A percentile compares a stretch with the other conserved stretches of the same genome.
These are phyloP conservation scores for Pythium aquatile DNA, from an alignment of 352 stramenopile genomes.

Conservation along the genomic window DNA sequence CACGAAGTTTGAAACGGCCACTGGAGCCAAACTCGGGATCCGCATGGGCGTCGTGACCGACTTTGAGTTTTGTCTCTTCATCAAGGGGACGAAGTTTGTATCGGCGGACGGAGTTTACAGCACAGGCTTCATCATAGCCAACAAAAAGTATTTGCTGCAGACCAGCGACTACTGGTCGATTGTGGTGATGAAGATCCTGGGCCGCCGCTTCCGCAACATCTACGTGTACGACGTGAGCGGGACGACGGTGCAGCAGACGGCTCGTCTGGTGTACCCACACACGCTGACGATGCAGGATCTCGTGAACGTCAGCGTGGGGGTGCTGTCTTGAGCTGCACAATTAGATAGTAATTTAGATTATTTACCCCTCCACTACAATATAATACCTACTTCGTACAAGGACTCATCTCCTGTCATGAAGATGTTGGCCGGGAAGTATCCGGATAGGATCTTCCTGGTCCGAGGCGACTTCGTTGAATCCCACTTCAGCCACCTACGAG, in stretches of 20 bases:
- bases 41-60: conserved; percentile 27
- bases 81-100: conserved; percentile 37
- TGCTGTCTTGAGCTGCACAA: not conserved
- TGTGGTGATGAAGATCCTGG: conserved; percentile 35
- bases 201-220: conserved; percentile 23
- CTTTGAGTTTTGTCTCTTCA: conserved; percentile 33
- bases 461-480: no score
- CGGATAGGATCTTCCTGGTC: no score
- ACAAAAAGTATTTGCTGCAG: conserved; percentile 39
- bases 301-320: conserved; percentile 24
- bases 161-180: conserved; percentile 32
- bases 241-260: conserved; percentile 20
- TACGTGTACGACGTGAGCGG: conserved; percentile 35
- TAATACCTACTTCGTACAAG: not conserved
- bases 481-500: no score
- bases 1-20: conserved; percentile 33
- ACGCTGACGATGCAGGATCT: conserved; percentile 29
- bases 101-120: conserved; percentile 33
- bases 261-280: conserved; percentile 34
- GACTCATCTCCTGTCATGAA: no score
- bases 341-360: no score
- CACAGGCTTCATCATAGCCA: conserved; percentile 36
- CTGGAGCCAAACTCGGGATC: conserved; percentile 26
- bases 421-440: no score
- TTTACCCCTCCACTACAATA: no score